phyloP scores from a whole-genome alignment of 2,329 filamentous ascomycete species.

The Camptophora hylomeconis region DNA sequence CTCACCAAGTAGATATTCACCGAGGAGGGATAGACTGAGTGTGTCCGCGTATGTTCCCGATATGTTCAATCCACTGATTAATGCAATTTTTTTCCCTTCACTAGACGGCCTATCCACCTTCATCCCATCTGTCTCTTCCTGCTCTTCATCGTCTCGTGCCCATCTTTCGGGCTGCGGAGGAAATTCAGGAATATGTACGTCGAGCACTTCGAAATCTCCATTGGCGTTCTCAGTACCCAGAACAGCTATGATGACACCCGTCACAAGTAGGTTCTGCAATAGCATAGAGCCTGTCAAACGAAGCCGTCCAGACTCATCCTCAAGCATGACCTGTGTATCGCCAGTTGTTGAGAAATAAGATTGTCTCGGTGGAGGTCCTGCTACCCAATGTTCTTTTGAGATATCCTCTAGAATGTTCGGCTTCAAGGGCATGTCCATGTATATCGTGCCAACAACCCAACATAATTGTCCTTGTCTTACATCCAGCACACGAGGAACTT shows the following conservation, averaged over 20 bases:
- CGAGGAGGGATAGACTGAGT: conserved; percentile 61
- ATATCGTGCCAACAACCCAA: conserved; percentile 89
- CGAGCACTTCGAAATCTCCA: conserved; percentile 85
- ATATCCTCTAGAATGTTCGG: conserved; percentile 94
- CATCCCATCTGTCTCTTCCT: conserved; percentile 33
- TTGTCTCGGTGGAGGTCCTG: conserved; percentile 60
- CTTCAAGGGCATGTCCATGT: conserved; percentile 94
- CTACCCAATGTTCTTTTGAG: conserved; percentile 88
- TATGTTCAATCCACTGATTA: conserved; percentile 80
- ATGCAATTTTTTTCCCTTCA: conserved; percentile 57
- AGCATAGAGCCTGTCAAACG: conserved; percentile 62
- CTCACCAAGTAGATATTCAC: conserved; percentile 83
- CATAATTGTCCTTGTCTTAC: conserved; percentile 91
- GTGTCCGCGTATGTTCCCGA: conserved; percentile 63
- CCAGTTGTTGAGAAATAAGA: conserved; percentile 59
- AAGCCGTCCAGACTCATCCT: conserved; percentile 88
- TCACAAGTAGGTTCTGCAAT: conserved; percentile 61
- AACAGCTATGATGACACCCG: conserved; percentile 85
- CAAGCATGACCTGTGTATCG: conserved; percentile 66
- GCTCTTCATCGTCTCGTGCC: conserved; percentile 46
- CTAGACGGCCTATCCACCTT: conserved; percentile 13
- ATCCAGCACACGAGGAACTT: conserved; percentile 80
- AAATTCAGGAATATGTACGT: conserved; percentile 77
- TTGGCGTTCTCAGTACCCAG: conserved; percentile 87
- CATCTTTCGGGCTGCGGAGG: conserved; percentile 71